phyloP scores from a whole-genome alignment of 73 alveolate genomes.

The Urostyla sp. region DNA sequence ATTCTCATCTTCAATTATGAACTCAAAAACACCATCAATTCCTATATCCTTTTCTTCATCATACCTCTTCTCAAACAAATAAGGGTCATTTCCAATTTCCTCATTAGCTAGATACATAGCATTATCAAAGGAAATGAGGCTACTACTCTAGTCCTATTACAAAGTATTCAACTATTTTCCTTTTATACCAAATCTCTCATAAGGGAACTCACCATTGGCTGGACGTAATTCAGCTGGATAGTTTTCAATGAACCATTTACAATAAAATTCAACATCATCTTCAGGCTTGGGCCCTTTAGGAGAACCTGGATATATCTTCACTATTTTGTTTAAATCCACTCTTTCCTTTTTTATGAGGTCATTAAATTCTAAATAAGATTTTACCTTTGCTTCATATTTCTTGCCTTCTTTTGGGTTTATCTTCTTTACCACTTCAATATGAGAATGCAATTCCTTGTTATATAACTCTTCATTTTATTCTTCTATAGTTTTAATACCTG shows the following conservation, averaged over 20 bases:
- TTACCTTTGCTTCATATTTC: neutral
- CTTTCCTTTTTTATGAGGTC: neutral
- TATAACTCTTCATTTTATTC: neutral
- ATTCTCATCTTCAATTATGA: neutral
- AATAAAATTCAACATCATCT: constrained; percentile 47
- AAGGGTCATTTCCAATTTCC: neutral
- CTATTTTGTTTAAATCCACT: constrained; percentile 32
- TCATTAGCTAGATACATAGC: neutral
- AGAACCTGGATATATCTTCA: constrained; percentile 60
- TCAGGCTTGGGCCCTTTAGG: constrained; percentile 55
- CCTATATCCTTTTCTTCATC: neutral
- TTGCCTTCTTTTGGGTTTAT: constrained; percentile 3
- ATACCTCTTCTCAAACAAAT: neutral
- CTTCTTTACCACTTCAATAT: neutral
- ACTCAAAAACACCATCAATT: neutral
- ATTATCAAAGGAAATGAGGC: neutral
- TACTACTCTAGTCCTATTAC: neutral
- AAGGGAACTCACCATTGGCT: neutral
- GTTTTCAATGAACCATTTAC: constrained; percentile 51
- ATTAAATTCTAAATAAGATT: neutral
- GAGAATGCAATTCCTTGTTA: neutral
- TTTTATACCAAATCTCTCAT: neutral
- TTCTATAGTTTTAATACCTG: neutral
- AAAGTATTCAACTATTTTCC: neutral
- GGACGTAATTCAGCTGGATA: constrained; percentile 2